Evolutionary conservation across 2,329 filamentous ascomycete species (phyloP).

Genomic region (Geosmithia putterillii): DNA sequence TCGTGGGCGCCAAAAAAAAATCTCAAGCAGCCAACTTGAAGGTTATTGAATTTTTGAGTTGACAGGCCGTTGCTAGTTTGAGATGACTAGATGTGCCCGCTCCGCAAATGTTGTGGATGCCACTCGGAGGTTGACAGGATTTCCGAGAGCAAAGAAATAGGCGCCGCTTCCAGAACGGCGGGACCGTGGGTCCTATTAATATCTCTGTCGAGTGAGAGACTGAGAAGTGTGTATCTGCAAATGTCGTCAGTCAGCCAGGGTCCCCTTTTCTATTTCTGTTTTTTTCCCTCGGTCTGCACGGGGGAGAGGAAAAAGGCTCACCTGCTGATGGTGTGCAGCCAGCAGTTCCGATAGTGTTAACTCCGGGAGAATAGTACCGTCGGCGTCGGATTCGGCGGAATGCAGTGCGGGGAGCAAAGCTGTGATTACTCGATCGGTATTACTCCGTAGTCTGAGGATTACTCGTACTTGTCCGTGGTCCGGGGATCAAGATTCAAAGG

Average conservation of each 20-base stretch:
- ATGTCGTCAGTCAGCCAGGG: too few relatives aligned
- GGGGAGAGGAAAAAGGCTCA: not conserved
- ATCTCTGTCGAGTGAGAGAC: not conserved
- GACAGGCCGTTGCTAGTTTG: too few relatives aligned
- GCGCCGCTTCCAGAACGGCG: not conserved
- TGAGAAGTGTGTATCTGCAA: too few relatives aligned
- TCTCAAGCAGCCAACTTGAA: too few relatives aligned
- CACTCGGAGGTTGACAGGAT: not conserved
- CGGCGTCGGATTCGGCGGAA: not conserved
- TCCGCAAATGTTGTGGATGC: too few relatives aligned
- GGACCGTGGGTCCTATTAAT: not conserved
- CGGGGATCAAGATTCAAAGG: too few relatives aligned
- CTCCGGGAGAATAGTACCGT: not conserved
- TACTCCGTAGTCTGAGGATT: too few relatives aligned
- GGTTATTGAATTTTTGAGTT: too few relatives aligned
- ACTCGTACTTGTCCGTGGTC: too few relatives aligned
- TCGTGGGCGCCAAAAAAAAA: too few relatives aligned
- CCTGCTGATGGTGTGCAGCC: not conserved
- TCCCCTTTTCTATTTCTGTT: not conserved
- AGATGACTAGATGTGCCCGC: too few relatives aligned
- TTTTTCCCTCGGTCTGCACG: not conserved
- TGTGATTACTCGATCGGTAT: too few relatives aligned
- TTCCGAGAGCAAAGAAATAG: not conserved
- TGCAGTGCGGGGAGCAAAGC: not conserved
- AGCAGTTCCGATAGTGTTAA: not conserved